Base-by-base conservation (phyloP, 768 basidiomycete species). In the Tricholoma furcatifolium region DNA sequence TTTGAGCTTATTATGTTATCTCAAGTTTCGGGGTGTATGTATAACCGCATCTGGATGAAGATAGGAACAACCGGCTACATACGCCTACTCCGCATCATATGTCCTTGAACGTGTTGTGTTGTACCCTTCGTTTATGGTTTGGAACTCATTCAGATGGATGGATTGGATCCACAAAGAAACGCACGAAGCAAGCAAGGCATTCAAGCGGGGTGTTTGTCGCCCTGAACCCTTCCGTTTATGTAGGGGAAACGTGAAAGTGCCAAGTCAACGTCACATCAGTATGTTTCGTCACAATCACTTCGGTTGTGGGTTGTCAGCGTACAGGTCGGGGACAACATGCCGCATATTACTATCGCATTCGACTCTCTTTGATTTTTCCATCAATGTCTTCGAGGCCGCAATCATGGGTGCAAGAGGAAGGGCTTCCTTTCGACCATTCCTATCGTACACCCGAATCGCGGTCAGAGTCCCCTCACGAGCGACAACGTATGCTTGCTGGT, bases 401-500 rank as follows among this genome's bases (percentile, higher is more conserved):
- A 47, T 51, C 63, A 38, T 66, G 67, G 62, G 47, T 58, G 23
- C 56, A 62, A 27, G 52, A 61, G 45, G 61, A 62, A 36, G 63
- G 62, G 2, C 49, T 62, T 27, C 61, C 62, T 47, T 61, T 59
- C 31, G 56, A 61, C 12, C 39, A 60, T 12, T 43, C 55, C 36
- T 55, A 49, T 41, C 39, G 47, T 12, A 30, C 42, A 11, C 21
- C 41, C 12, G 18, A 49, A 6, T 53, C 49, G 34, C 42, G 54
- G 20, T 34, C 48, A 47, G 24, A 49, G 27, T 55, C 53, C 15
- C 53, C 54, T 14, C 45, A 57, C 57, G 57, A 60, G 53, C n/a
- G 39, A 43, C 62, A 51, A 40, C 60, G 34, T 4, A 63, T 63
- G 58, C 57, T 54, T 10, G 21, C 42, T 15, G 40, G 48, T 34